Conservation (phyloP, 805 yeast species). For the Clavispora vitiphila region DNA sequence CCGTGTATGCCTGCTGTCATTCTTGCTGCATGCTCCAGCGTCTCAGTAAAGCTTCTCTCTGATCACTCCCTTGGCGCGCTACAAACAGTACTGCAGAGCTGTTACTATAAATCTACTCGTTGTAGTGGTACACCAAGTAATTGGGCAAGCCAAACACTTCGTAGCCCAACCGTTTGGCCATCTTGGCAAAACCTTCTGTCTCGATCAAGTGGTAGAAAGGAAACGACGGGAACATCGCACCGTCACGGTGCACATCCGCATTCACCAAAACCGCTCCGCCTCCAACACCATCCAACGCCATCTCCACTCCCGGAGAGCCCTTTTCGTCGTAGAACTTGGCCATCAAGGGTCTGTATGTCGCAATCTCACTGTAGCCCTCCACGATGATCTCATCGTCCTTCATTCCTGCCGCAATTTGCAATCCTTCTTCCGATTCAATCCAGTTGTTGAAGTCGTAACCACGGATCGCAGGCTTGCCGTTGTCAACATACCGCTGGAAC, state of each 20-base stretch:
- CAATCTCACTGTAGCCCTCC: conserved; percentile 91
- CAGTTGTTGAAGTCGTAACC: conserved; percentile 97
- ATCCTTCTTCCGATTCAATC: conserved; percentile 81
- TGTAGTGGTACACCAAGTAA: conserved; percentile 86
- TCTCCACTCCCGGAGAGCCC: conserved; percentile 60
- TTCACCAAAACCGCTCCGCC: conserved; percentile 95
- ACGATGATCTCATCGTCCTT: conserved; percentile 87
- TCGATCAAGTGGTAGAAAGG: conserved; percentile 95
- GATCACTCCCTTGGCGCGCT: no score
- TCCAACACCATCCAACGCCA: conserved; percentile 95
- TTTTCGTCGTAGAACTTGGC: conserved; percentile 72
- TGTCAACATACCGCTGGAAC: conserved; percentile 72
- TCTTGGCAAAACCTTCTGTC: conserved; percentile 97
- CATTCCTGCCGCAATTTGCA: conserved; percentile 65
- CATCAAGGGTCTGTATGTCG: conserved; percentile 93
- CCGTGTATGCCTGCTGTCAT: no score
- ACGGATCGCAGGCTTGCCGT: conserved; percentile 57
- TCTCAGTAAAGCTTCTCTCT: no score
- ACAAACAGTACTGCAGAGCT: background rate
- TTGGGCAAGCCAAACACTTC: conserved; percentile 91
- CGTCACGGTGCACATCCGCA: conserved; percentile 97
- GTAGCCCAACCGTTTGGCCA: conserved; percentile 93
- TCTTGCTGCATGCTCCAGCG: no score
- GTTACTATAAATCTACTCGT: conserved; percentile 46
- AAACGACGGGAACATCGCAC: conserved; percentile 99